These are phyloP conservation scores for Colletotrichum sp. DNA, from an alignment of 2,329 filamentous ascomycete species.

Conservation along the genomic window DNA sequence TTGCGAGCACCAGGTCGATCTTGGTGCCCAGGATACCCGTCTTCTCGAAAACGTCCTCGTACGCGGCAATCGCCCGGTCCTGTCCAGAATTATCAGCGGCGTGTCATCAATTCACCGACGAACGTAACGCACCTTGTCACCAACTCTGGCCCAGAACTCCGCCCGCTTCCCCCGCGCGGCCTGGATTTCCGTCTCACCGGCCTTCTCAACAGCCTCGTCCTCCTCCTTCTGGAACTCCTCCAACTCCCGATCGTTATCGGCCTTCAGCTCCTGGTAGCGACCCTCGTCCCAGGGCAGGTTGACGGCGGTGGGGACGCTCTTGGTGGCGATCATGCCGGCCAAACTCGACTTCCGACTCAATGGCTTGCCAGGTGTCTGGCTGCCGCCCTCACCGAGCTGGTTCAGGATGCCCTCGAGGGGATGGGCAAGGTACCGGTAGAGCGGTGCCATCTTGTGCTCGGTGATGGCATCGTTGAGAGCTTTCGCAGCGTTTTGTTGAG, in stretches of 20 bases:
- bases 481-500: slow-evolving; percentile 75
- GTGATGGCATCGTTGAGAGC: slow-evolving; percentile 81
- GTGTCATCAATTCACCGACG: background rate
- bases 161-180: slow-evolving; percentile 92
- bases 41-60: slow-evolving; percentile 94
- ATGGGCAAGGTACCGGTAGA: slow-evolving; percentile 85
- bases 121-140: slow-evolving; percentile 77
- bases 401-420: slow-evolving; percentile 85
- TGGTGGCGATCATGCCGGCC: slow-evolving; percentile 77
- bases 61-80: slow-evolving; percentile 93
- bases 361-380: slow-evolving; percentile 56
- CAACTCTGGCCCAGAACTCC: slow-evolving; percentile 94
- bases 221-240: slow-evolving; percentile 82
- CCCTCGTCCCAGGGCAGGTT: slow-evolving; percentile 90
- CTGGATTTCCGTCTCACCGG: slow-evolving; percentile 93
- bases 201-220: slow-evolving; percentile 94
- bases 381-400: slow-evolving; percentile 67
- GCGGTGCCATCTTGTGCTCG: slow-evolving; percentile 85
- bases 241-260: slow-evolving; percentile 79
- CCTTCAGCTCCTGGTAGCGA: slow-evolving; percentile 78
- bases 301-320: slow-evolving; percentile 66
- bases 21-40: slow-evolving; percentile 96
- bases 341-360: slow-evolving; percentile 71
- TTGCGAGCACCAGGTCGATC: slow-evolving; percentile 95
- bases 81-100: slow-evolving; percentile 38